Evolutionary conservation across 768 basidiomycete genomes (phyloP).

Genomic region (Mycena epipterygia): DNA sequence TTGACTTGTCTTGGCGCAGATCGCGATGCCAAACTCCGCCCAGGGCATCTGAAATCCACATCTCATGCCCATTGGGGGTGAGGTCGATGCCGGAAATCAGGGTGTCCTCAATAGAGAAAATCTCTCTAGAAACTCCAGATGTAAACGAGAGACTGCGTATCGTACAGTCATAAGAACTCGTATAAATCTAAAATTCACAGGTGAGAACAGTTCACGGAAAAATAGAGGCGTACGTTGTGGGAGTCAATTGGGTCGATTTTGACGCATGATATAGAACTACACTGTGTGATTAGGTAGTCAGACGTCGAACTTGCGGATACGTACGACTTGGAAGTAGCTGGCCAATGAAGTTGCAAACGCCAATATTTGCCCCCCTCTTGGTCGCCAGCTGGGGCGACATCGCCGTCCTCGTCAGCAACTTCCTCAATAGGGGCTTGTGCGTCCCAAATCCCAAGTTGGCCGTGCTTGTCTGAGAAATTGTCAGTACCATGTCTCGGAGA

Average conservation of each 20-base stretch:
- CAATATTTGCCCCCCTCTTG: conserved; percentile 82
- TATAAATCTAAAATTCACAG: conserved; percentile 70
- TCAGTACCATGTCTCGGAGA: background rate
- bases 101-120: conserved; percentile 71
- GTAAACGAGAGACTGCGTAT: conserved; percentile 81
- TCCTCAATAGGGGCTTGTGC: conserved; percentile 80
- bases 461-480: conserved; percentile 77
- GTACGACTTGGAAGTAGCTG: conserved; percentile 76
- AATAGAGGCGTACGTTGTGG: conserved; percentile 67
- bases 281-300: background rate
- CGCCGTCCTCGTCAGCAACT: conserved; percentile 73
- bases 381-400: conserved; percentile 54
- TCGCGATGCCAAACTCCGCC: conserved; percentile 86
- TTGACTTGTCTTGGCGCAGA: conserved; percentile 71
- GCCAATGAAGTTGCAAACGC: conserved; percentile 89
- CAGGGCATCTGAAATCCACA: conserved; percentile 85
- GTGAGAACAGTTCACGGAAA: conserved; percentile 10
- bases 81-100: conserved; percentile 83
- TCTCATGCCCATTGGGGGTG: conserved; percentile 75
- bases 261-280: conserved; percentile 76
- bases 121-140: conserved; percentile 77
- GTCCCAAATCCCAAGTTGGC: conserved; percentile 90
- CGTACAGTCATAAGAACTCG: conserved; percentile 86
- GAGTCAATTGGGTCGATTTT: conserved; percentile 83
- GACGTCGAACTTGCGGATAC: background rate